phyloP scores from a whole-genome alignment of 192 early-diverging fungal genomes.

The Backusella liffmaniae region DNA sequence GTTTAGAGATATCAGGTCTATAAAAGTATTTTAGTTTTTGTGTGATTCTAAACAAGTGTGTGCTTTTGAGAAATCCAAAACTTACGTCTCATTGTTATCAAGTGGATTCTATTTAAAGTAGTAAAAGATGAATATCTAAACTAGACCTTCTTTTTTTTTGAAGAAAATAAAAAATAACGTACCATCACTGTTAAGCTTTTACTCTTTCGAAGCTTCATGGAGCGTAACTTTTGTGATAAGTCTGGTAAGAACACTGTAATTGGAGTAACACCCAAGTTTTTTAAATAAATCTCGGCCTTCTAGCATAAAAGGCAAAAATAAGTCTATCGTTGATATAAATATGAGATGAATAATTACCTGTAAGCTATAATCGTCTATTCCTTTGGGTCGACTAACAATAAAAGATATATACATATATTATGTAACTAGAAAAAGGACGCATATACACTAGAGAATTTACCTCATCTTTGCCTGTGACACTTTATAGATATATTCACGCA shows the following conservation, averaged over 20 bases:
- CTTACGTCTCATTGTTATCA: neutral
- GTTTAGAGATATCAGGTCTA: neutral
- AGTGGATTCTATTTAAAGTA: neutral
- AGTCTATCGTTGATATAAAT: neutral
- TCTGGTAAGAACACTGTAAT: conserved; percentile 65
- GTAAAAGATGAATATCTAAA: neutral
- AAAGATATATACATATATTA: neutral
- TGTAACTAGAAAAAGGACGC: neutral
- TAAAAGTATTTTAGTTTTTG: neutral
- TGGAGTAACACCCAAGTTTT: conserved; percentile 64
- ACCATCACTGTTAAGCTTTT: neutral
- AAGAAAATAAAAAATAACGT: neutral
- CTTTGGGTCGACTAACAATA: conserved; percentile 23
- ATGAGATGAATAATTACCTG: conserved; percentile 12
- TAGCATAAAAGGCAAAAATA: conserved; percentile 5
- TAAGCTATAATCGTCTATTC: conserved; percentile 20
- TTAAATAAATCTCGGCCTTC: conserved; percentile 47
- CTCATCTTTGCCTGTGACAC: conserved; percentile 53
- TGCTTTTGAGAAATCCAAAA: neutral
- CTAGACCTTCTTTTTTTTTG: neutral
- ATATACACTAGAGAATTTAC: neutral
- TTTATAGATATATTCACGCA: conserved; percentile 81
- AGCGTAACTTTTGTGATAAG: conserved; percentile 17
- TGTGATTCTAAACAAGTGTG: neutral
- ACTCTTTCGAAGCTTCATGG: neutral